Base-by-base conservation (phyloP, 2,329 filamentous ascomycete species). In the Exophiala sp. region DNA sequence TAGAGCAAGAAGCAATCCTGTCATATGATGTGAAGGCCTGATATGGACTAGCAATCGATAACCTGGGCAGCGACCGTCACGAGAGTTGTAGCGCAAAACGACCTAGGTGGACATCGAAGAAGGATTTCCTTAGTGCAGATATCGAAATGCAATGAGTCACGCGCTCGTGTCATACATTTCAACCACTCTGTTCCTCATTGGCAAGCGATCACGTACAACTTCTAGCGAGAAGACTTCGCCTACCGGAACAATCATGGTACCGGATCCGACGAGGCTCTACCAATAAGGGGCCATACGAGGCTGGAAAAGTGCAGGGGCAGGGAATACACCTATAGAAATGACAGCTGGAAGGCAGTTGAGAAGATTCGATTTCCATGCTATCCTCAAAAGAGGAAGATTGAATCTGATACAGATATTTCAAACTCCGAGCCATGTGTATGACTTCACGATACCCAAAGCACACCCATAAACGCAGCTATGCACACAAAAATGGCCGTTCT, bases 231-330 rank as follows among this genome's bases (percentile, higher is more conserved):
- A 21, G 10, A 10, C 11, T 35, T 36, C 16, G 12, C 38, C 12
- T 6, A 21, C 21, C 12, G 46, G 46, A 48, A 7, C 9, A 48
- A 40, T 14, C n/a, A 40, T 48, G 46, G 16, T 8, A 4, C 35
- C 46, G 46, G 3, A 7, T 40, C 46, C 46, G 46, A 48, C 34
- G 16, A 48, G 34, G 46, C 46, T 48, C 46, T 10, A 24, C 4
- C 12, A 12, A 29, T 32, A 48, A 39, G 34, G 46, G 46, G 32
- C 18, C 20, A 33, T 2, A 33, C 43, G 24, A 42, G 40, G 40
- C 40, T 42, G 40, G 9, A 9, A 42, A 42, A 9, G 20, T 29
- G 24, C 24, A 29, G 24, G 38, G 12, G 16, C 14, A 6, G 2
- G 8, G 9, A 42, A 42, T 18, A 18, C 16, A 18, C 20, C 18